Evolutionary conservation across 2,329 filamentous ascomycete genomes (phyloP).

Genomic region (Gaeumannomyces sp.): DNA sequence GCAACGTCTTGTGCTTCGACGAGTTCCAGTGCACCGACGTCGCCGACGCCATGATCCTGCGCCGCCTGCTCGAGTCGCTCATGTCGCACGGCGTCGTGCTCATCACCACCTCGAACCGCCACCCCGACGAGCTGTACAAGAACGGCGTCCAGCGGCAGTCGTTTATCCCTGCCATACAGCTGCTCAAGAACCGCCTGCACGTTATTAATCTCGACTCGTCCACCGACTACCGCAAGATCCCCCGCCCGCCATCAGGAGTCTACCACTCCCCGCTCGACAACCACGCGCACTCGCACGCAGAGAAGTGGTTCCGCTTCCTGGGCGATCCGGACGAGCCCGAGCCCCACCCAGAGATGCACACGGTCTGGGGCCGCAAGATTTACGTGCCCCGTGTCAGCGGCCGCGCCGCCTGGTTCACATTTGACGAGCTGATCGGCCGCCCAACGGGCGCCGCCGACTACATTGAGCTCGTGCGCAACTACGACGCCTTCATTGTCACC

Average conservation of each 20-base stretch:
- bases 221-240: conserved; percentile 96
- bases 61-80: conserved; percentile 76
- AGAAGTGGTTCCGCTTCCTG: conserved; percentile 94
- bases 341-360: conserved; percentile 72
- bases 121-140: conserved; percentile 93
- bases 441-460: conserved; percentile 94
- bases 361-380: conserved; percentile 90
- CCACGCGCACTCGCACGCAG: conserved; percentile 71
- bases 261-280: conserved; percentile 85
- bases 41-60: conserved; percentile 95
- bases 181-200: conserved; percentile 75
- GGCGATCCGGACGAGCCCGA: conserved; percentile 72
- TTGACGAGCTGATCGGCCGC: conserved; percentile 81
- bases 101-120: conserved; percentile 94
- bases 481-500: conserved; percentile 88
- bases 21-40: conserved; percentile 99
- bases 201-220: conserved; percentile 93
- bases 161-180: conserved; percentile 90
- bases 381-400: conserved; percentile 82
- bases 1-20: conserved; percentile 90
- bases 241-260: conserved; percentile 84
- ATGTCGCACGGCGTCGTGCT: conserved; percentile 97
- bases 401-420: conserved; percentile 82
- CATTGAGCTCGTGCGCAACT: conserved; percentile 81
- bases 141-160: conserved; percentile 95